Conservation (phyloP, 2,329 filamentous ascomycete genomes). For the Alternaria hordeiaustralica region DNA sequence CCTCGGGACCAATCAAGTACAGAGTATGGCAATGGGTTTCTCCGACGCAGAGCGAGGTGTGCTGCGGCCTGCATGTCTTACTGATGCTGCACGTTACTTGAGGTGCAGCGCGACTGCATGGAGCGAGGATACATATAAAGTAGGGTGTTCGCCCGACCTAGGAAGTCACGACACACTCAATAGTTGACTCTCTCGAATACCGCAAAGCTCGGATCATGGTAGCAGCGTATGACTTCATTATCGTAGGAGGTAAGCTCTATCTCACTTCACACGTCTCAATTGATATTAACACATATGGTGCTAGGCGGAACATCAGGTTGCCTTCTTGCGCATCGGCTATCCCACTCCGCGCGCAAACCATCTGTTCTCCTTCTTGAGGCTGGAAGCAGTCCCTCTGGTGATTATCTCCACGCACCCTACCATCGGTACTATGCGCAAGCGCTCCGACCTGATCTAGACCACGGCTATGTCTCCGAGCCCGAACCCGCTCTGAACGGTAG, state of each 20-base stretch:
- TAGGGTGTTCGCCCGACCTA: background rate
- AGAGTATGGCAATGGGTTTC: background rate
- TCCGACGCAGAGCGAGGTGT: background rate
- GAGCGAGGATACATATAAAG: background rate
- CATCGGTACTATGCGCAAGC: conserved; percentile 57
- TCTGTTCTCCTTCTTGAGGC: conserved; percentile 68
- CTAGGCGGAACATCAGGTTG: conserved; percentile 67
- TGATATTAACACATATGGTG: background rate
- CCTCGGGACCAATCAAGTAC: background rate
- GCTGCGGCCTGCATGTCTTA: background rate
- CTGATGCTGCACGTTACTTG: background rate
- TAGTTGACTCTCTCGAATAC: background rate
- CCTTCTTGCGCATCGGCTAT: conserved; percentile 61
- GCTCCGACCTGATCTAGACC: conserved; percentile 59
- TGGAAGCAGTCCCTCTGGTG: conserved; percentile 59
- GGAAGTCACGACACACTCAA: background rate
- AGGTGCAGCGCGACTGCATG: background rate
- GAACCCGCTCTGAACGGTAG: conserved; percentile 47
- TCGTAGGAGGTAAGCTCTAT: conserved; percentile 47
- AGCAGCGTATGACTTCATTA: conserved; percentile 47
- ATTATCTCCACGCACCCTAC: conserved; percentile 52
- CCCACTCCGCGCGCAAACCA: conserved; percentile 56
- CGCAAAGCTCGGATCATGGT: conserved; percentile 15
- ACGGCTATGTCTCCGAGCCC: conserved; percentile 53
- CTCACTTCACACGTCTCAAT: background rate